phyloP scores from a whole-genome alignment of 441 rosid genomes.

The Euphorbia corollata region DNA sequence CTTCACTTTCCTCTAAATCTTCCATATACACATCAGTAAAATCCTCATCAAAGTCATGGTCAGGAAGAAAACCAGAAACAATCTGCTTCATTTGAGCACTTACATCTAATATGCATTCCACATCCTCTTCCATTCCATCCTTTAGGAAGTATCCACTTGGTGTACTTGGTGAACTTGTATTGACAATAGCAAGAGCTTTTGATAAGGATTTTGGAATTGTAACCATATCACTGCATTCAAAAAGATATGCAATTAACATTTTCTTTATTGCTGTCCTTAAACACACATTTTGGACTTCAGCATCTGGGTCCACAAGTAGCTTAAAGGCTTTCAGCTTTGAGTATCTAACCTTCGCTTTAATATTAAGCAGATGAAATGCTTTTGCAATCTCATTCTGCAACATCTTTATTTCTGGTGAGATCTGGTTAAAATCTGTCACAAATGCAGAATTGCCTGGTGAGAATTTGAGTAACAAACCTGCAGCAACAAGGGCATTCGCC shows the following conservation, averaged over 20 bases:
- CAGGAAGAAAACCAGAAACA: conserved; percentile 51
- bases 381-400: conserved; percentile 69
- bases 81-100: conserved; percentile 66
- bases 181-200: conserved; percentile 57
- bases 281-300: conserved; percentile 34
- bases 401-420: conserved; percentile 41
- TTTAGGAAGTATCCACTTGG: conserved; percentile 25
- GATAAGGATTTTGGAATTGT: conserved; percentile 49
- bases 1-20: conserved; percentile 63
- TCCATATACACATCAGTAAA: conserved; percentile 68
- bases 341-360: conserved; percentile 35
- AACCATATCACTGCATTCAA: conserved; percentile 60
- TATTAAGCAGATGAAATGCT: conserved; percentile 49
- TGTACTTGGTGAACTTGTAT: conserved; percentile 31
- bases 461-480: conserved; percentile 48
- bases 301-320: conserved; percentile 45
- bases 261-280: conserved; percentile 51
- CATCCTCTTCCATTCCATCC: conserved; percentile 56
- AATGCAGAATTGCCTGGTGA: conserved; percentile 29
- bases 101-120: conserved; percentile 52
- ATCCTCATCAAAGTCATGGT: conserved; percentile 46
- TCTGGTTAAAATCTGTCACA: conserved; percentile 32
- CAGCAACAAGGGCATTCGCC: conserved; percentile 65
- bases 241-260: conserved; percentile 58
- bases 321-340: conserved; percentile 48